Evolutionary conservation across 2,329 filamentous ascomycete species (phyloP).

Genomic region (Cytospora piceae): DNA sequence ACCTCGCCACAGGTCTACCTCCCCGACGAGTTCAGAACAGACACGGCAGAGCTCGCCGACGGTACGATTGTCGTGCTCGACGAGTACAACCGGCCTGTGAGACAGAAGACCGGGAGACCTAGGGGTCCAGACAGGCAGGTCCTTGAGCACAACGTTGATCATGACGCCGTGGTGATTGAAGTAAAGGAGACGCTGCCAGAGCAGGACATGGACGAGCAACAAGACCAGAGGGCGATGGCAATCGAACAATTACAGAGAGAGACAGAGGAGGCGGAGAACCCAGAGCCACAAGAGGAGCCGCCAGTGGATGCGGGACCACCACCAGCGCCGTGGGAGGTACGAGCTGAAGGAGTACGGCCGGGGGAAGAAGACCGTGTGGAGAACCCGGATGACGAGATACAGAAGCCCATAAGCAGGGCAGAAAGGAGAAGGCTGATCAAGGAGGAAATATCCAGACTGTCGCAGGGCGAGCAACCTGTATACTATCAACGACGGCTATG

Average conservation of each 20-base stretch:
- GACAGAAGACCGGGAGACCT: constrained; percentile 36
- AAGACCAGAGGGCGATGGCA: constrained; percentile 21
- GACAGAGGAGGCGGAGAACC: constrained; percentile 10
- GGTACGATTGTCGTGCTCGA: constrained; percentile 51
- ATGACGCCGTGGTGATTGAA: constrained; percentile 23
- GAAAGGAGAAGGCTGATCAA: constrained; percentile 62
- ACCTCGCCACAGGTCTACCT: constrained; percentile 54
- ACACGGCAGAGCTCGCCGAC: constrained; percentile 51
- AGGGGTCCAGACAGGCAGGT: constrained; percentile 2
- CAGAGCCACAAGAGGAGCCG: neutral
- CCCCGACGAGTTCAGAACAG: constrained; percentile 53
- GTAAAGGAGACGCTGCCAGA: constrained; percentile 29
- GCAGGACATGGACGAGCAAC: constrained; percentile 29
- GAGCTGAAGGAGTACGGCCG: constrained; percentile 5
- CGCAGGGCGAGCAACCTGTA: constrained; percentile 50
- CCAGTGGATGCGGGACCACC: constrained; percentile 12
- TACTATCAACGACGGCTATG: constrained; percentile 61
- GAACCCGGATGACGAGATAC: constrained; percentile 43
- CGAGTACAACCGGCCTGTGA: constrained; percentile 43
- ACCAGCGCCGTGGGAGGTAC: constrained; percentile 27
- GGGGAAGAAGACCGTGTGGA: constrained; percentile 36
- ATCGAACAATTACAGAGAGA: constrained; percentile 11
- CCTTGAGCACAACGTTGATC: constrained; percentile 32
- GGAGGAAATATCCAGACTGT: constrained; percentile 56
- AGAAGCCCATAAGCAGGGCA: constrained; percentile 54